Conservation (phyloP, 805 yeast genomes). For the Barnettozyma vustinii region DNA sequence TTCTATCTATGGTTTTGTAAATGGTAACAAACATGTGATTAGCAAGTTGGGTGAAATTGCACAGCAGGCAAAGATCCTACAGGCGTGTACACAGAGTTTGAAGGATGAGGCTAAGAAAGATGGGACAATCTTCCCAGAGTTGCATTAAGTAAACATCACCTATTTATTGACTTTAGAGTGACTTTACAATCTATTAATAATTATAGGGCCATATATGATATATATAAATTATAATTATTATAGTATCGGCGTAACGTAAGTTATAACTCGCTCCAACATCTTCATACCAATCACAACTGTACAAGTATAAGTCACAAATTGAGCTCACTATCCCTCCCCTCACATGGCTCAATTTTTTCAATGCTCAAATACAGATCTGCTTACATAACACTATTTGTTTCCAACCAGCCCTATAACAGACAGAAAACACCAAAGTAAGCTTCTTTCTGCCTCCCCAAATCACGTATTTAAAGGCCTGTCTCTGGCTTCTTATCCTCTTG, state of each 20-base stretch:
- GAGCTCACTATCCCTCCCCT: no score
- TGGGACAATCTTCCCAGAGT: conserved; percentile 17
- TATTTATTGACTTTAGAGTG: neutral
- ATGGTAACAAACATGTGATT: conserved; percentile 71
- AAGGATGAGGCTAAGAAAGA: conserved; percentile 41
- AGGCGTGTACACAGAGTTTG: conserved; percentile 66
- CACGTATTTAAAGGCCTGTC: neutral
- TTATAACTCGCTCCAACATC: no score
- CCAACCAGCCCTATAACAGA: neutral
- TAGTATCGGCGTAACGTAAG: no score
- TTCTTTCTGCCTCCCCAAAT: neutral
- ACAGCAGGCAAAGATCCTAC: conserved; percentile 69
- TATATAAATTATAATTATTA: no score
- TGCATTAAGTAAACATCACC: conserved; percentile 1
- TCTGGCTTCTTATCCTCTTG: no score
- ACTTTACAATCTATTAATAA: no score
- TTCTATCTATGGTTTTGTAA: conserved; percentile 77
- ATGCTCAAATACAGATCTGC: neutral
- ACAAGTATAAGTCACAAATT: no score
- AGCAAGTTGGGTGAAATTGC: conserved; percentile 68
- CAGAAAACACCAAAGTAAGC: neutral
- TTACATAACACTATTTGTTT: neutral
- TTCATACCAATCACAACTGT: no score
- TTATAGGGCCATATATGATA: no score
- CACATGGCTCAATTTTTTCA: no score